A percentile compares a stretch with the other conserved stretches of the same genome.
Evolutionary conservation across 2,329 filamentous ascomycete species (phyloP).

Genomic region (Penicillium sp.): DNA sequence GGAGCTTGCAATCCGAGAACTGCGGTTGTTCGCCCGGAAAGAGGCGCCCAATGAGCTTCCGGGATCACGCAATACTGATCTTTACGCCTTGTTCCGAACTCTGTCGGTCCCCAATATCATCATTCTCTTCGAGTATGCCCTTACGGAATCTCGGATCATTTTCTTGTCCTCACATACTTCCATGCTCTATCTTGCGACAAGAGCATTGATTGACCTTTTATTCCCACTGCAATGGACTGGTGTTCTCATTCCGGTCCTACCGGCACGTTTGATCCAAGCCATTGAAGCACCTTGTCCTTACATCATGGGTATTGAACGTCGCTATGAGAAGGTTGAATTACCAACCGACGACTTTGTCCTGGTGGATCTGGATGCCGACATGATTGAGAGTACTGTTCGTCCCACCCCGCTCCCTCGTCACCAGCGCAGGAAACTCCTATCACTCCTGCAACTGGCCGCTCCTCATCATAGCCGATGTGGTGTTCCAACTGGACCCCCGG

Average conservation of each 20-base stretch:
- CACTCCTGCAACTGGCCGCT: slow-evolving; percentile 83
- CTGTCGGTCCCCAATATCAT: slow-evolving; percentile 91
- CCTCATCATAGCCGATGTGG: slow-evolving; percentile 86
- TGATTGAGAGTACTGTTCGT: slow-evolving; percentile 77
- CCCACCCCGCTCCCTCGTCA: slow-evolving; percentile 82
- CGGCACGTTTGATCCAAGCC: slow-evolving; percentile 81
- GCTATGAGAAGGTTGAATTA: slow-evolving; percentile 65
- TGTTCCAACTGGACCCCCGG: slow-evolving; percentile 82
- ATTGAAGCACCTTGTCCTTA: slow-evolving; percentile 95
- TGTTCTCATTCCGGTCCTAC: slow-evolving; percentile 89
- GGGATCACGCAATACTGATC: slow-evolving; percentile 83
- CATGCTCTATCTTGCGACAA: slow-evolving; percentile 91
- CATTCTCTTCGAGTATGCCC: slow-evolving; percentile 85
- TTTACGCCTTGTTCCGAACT: slow-evolving; percentile 88
- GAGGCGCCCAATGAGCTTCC: slow-evolving; percentile 92
- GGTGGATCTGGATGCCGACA: slow-evolving; percentile 88
- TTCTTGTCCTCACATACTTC: slow-evolving; percentile 92
- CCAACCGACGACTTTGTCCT: slow-evolving; percentile 95
- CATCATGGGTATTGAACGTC: slow-evolving; percentile 90
- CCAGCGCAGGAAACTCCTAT: slow-evolving; percentile 83
- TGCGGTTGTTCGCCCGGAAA: slow-evolving; percentile 88
- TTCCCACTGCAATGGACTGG: slow-evolving; percentile 93
- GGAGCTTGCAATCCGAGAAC: slow-evolving; percentile 82
- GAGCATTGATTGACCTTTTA: slow-evolving; percentile 79
- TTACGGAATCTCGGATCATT: slow-evolving; percentile 93